Conservation (phyloP, 108 stramenopile species). For the Skeletonema menzelii region DNA sequence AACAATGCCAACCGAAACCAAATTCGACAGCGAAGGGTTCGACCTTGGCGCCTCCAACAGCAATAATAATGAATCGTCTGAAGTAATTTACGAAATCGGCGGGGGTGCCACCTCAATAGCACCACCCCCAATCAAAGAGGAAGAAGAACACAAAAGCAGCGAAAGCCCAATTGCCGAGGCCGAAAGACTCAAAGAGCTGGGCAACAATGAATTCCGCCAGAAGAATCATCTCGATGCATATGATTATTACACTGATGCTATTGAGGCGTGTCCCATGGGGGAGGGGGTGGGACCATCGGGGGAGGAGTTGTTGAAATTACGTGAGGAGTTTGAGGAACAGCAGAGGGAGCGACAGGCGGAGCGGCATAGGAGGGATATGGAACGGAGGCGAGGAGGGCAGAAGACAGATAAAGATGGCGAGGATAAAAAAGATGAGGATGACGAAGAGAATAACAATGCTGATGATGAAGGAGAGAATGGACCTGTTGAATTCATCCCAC, state of each 20-base stretch:
- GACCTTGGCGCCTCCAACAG: constrained; percentile 53
- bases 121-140: background rate
- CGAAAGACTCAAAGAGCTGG: constrained; percentile 69
- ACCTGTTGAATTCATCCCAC: constrained; percentile 21
- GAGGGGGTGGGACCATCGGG: constrained; percentile 47
- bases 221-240: constrained; percentile 74
- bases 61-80: constrained; percentile 3
- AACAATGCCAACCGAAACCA: constrained; percentile 9
- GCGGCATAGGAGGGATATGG: constrained; percentile 19
- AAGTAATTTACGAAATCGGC: constrained; percentile 68
- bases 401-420: constrained; percentile 9
- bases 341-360: constrained; percentile 8
- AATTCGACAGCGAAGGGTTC: constrained; percentile 65
- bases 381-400: constrained; percentile 6
- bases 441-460: constrained; percentile 3
- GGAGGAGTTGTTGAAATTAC: constrained; percentile 48
- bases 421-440: constrained; percentile 13
- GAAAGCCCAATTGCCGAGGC: constrained; percentile 29
- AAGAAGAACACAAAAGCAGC: constrained; percentile 17
- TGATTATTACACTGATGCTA: constrained; percentile 84
- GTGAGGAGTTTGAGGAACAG: constrained; percentile 47
- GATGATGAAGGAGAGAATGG: background rate
- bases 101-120: constrained; percentile 46
- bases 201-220: constrained; percentile 72
- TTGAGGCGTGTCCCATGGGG: constrained; percentile 62